Conservation (phyloP, 805 yeast genomes). For the Komagataella kurtzmanii region DNA sequence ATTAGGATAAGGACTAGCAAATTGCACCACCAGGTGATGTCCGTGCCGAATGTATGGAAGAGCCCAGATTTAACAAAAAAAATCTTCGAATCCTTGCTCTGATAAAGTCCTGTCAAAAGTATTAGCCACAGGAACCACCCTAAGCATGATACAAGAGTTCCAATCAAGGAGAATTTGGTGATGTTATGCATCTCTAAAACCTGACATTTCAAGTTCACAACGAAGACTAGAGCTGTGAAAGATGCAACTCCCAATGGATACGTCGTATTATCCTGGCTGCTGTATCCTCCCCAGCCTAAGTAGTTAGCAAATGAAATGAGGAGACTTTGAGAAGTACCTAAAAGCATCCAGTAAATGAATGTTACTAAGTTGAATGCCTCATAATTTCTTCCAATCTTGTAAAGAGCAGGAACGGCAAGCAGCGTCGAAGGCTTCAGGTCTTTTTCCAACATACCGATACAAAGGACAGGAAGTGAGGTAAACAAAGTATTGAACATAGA, state of each 20-base stretch:
- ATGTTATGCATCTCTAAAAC: slow-evolving; percentile 70
- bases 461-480: slow-evolving; percentile 82
- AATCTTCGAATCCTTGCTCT: slow-evolving; percentile 35
- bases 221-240: slow-evolving; percentile 57
- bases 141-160: slow-evolving; percentile 56
- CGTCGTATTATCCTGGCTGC: slow-evolving; percentile 59
- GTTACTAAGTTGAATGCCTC: slow-evolving; percentile 59
- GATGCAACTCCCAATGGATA: slow-evolving; percentile 72
- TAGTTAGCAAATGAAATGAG: slow-evolving; percentile 55
- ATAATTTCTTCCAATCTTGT: slow-evolving; percentile 60
- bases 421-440: slow-evolving; percentile 83
- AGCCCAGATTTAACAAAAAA: slow-evolving; percentile 66
- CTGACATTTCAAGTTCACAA: slow-evolving; percentile 70
- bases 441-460: slow-evolving; percentile 91
- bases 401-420: slow-evolving; percentile 84
- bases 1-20: slow-evolving; percentile 41
- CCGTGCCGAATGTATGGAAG: slow-evolving; percentile 59
- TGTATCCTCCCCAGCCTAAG: slow-evolving; percentile 57
- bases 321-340: slow-evolving; percentile 64
- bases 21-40: slow-evolving; percentile 80
- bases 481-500: slow-evolving; percentile 95
- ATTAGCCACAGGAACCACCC: slow-evolving; percentile 86
- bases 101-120: slow-evolving; percentile 58
- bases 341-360: slow-evolving; percentile 65
- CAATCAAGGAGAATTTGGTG: slow-evolving; percentile 52